These are phyloP conservation scores for Boletus speciosus DNA, from an alignment of 768 basidiomycete genomes.

Conservation along the genomic window DNA sequence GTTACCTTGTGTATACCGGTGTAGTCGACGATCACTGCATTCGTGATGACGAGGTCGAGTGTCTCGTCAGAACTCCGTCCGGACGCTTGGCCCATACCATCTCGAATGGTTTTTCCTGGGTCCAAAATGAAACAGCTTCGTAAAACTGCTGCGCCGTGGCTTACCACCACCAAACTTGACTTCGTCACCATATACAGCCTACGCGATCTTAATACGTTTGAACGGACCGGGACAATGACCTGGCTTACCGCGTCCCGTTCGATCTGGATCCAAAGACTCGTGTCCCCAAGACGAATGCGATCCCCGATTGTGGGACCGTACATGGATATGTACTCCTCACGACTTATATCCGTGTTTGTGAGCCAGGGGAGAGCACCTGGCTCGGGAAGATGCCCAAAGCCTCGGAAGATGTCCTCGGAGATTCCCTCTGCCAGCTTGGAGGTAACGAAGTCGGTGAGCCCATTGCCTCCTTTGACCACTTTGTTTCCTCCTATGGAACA, in stretches of 20 bases:
- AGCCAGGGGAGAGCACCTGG: conserved; percentile 54
- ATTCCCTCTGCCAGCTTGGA: conserved; percentile 46
- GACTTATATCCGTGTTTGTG: conserved; percentile 52
- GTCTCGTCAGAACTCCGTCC: conserved; percentile 61
- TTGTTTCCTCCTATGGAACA: conserved; percentile 72
- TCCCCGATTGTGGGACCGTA: conserved; percentile 95
- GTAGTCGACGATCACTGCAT: conserved; percentile 93
- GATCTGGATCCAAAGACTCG: conserved; percentile 85
- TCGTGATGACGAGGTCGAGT: conserved; percentile 92
- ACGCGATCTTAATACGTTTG: not conserved
- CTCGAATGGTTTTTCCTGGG: conserved; percentile 86
- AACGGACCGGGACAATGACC: not conserved
- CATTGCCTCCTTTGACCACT: conserved; percentile 77
- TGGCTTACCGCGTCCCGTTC: conserved; percentile 71
- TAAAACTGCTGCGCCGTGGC: not conserved
- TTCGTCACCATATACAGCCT: conserved; percentile 93
- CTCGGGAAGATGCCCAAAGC: conserved; percentile 70
- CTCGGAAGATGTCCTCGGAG: conserved; percentile 30
- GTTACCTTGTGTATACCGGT: conserved; percentile 88
- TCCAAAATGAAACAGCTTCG: not conserved
- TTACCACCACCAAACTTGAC: conserved; percentile 95
- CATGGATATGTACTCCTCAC: conserved; percentile 86
- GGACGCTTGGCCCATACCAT: conserved; percentile 95
- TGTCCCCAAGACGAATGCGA: conserved; percentile 84
- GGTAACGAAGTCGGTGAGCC: conserved; percentile 40